phyloP scores from a whole-genome alignment of 257 asterid species.

The Mentha longifolia region DNA sequence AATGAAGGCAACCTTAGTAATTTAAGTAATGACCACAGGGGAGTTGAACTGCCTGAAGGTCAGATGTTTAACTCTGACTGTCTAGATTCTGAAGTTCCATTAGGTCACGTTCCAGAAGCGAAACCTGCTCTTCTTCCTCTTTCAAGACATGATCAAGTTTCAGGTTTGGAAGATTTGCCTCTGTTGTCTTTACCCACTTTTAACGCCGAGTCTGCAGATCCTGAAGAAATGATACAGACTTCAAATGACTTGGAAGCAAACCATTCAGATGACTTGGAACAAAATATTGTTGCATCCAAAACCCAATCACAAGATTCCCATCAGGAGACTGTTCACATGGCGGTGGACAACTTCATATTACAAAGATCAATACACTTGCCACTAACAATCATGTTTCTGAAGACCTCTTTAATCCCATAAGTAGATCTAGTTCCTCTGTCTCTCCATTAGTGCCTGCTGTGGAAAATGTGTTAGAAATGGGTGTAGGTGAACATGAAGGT shows the following conservation, averaged over 20 bases:
- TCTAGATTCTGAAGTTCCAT: slow-evolving; percentile 17
- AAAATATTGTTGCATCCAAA: slow-evolving; percentile 38
- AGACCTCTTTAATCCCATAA: slow-evolving; percentile 41
- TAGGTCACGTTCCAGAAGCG: slow-evolving; percentile 32
- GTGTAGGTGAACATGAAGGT: slow-evolving; percentile 33
- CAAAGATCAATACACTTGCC: slow-evolving; percentile 2
- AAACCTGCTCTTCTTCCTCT: slow-evolving; percentile 17
- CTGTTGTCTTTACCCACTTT: slow-evolving; percentile 30
- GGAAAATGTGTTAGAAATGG: slow-evolving; percentile 35
- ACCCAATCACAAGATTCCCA: slow-evolving; percentile 34
- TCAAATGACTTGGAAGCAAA: slow-evolving; percentile 40
- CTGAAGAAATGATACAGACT: slow-evolving; percentile 34
- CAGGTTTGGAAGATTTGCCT: slow-evolving; percentile 37
- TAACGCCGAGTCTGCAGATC: slow-evolving; percentile 22
- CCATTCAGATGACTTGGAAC: slow-evolving; percentile 34
- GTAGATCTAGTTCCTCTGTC: slow-evolving; percentile 27
- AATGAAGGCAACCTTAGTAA: slow-evolving; percentile 19
- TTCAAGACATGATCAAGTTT: slow-evolving; percentile 25
- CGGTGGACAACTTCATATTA: slow-evolving; percentile 29
- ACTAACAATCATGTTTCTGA: slow-evolving; percentile 21
- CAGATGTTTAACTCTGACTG: slow-evolving; percentile 10
- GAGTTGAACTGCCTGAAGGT: slow-evolving; percentile 25
- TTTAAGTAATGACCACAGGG: slow-evolving; percentile 28
- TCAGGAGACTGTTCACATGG: slow-evolving; percentile 30
- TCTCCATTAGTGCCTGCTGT: slow-evolving; percentile 31